Evolutionary conservation across 202 grass and related monocot genomes (phyloP).

Genomic region (Elaeis oleifera): DNA sequence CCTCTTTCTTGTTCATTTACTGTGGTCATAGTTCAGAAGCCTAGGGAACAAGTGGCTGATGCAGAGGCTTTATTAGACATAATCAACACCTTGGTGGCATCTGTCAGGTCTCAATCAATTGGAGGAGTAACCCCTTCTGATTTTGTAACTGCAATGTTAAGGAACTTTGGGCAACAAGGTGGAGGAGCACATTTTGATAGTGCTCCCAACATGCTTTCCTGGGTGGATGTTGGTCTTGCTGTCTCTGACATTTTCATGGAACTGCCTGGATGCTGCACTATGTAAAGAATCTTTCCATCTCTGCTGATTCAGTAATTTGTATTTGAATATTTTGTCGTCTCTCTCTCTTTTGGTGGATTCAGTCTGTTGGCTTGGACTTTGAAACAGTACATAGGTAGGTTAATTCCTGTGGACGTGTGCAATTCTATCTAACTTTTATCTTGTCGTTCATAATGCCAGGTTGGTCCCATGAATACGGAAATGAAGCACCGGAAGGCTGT

Average conservation of each 20-base stretch:
- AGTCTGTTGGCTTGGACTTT: neutral
- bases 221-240: constrained; percentile 51
- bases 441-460: constrained; percentile 9
- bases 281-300: constrained; percentile 36
- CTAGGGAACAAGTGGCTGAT: constrained; percentile 88
- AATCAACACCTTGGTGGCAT: constrained; percentile 57
- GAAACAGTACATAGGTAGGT: neutral
- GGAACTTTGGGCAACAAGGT: constrained; percentile 58
- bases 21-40: constrained; percentile 59
- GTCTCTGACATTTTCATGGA: constrained; percentile 54
- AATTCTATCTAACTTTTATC: neutral
- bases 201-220: constrained; percentile 30
- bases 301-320: neutral
- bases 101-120: constrained; percentile 71
- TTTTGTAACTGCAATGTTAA: constrained; percentile 62
- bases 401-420: neutral
- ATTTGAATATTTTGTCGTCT: too few species aligned
- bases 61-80: constrained; percentile 89
- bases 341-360: too few species aligned
- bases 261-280: constrained; percentile 64
- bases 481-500: constrained; percentile 55
- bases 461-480: constrained; percentile 80
- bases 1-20: constrained; percentile 1
- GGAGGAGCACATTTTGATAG: constrained; percentile 30
- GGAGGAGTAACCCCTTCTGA: constrained; percentile 82